phyloP scores from a whole-genome alignment of 1,139 yeast species.

The Protomyces arabidopsidicola region DNA sequence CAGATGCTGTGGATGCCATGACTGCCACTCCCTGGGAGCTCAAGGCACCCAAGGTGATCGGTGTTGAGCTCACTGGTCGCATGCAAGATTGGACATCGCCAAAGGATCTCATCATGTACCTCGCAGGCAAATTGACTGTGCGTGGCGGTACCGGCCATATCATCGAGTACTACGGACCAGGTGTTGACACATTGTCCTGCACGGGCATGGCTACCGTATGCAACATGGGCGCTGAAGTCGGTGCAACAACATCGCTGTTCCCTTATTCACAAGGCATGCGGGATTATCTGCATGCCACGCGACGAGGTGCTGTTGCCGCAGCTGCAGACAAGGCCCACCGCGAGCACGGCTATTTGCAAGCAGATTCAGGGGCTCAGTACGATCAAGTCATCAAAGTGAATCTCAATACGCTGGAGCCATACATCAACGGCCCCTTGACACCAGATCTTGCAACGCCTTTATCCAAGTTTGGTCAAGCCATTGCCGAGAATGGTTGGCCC shows the following conservation, averaged over 20 bases:
- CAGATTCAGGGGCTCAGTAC: conserved; percentile 78
- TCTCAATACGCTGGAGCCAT: conserved; percentile 72
- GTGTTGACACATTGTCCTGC: conserved; percentile 77
- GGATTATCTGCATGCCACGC: conserved; percentile 74
- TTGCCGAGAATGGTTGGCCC: conserved; percentile 75
- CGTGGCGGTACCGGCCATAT: conserved; percentile 97
- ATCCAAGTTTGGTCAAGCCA: conserved; percentile 60
- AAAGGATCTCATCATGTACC: conserved; percentile 84
- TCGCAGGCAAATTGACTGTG: conserved; percentile 87
- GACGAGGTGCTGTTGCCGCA: conserved; percentile 73
- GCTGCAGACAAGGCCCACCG: conserved; percentile 66
- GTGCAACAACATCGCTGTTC: conserved; percentile 96
- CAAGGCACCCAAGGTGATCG: conserved; percentile 89
- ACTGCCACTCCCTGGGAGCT: conserved; percentile 99
- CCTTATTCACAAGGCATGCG: conserved; percentile 88
- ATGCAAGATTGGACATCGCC: conserved; percentile 93
- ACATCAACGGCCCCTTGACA: conserved; percentile 90
- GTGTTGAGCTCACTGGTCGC: conserved; percentile 83
- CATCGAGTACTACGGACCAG: conserved; percentile 93
- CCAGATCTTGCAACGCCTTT: conserved; percentile 90
- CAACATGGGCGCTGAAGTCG: conserved; percentile 99
- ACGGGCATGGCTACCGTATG: conserved; percentile 99
- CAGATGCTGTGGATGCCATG: conserved; percentile 96
- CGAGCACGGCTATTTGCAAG: conserved; percentile 58
- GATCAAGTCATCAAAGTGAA: conserved; percentile 79